Evolutionary conservation across 805 yeast genomes (phyloP), one percentile per base, ranked within the genome.

Genomic region (Nakazawaea holstii): DNA sequence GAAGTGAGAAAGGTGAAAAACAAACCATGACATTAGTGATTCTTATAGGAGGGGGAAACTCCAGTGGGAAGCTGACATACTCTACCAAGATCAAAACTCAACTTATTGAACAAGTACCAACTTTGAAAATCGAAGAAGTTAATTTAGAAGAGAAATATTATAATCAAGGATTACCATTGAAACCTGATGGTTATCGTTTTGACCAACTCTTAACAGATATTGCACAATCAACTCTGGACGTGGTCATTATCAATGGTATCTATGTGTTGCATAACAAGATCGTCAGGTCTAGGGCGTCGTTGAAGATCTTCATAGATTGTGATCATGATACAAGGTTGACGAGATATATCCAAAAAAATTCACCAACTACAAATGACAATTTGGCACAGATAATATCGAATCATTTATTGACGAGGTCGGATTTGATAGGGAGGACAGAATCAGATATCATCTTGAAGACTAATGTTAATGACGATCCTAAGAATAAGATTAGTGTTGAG

Each of bases 311-410:
- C 55, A 72, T 91, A 13, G 94, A 87, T 54, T 77, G 89, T 52
- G 97, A 91, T 63, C 80, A 92, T 1, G 98, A 91, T 62, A 80
- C 85, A 5, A 67, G 97, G 46, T 67, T 91, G 36, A 82, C 88
- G n/a, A 76, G 95, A 53, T 80, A 94, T 85, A 83, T 87, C 41
- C 67, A 71, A 46, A 53, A 66, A 41, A 39, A 33, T 10, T 26
- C 42, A 4, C 28, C 41, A 6, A 30, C 14, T 8, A 31, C 35
- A 9, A 41, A 41, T 17, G 46, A 33, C 8, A 30, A 46, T 5
- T 33, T 43, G 36, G 28, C 37, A 10, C 28, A 39, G n/a, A 20
- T 48, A 20, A 48, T 48, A 24, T 9, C 39, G 27, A 33, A 17
- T 28, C 50, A 48, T 39, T 39, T 48, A 31, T n/a, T 28, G 43